Conservation (phyloP, 2,329 filamentous ascomycete genomes). For the Aspergillus aculeatus region DNA sequence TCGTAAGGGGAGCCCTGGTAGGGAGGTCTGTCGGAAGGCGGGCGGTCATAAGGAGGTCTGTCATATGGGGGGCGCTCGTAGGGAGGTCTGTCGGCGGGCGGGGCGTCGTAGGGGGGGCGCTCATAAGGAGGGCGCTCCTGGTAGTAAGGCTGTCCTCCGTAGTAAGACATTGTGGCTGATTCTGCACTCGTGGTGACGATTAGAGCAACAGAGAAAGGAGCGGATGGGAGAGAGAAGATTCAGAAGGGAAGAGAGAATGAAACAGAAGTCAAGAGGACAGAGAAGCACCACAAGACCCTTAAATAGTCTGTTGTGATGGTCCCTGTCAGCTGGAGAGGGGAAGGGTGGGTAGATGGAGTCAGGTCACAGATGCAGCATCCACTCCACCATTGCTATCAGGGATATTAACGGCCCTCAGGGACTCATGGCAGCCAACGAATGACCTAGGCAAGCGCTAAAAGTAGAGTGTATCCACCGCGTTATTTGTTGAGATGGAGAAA, state of each 20-base stretch:
- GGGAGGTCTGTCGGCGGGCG: conserved; percentile 4
- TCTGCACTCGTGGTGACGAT: background rate
- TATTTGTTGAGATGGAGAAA: conserved; percentile 16
- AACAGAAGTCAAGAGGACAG: background rate
- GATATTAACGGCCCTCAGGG: background rate
- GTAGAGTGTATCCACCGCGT: conserved; percentile 15
- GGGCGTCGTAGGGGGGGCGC: conserved; percentile 5
- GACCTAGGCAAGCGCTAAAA: conserved; percentile 9
- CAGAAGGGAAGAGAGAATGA: conserved; percentile 3
- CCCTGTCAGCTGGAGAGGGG: conserved; percentile 7
- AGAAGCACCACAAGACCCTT: background rate
- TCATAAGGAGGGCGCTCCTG: conserved; percentile 14
- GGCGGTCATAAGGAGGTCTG: conserved; percentile 10
- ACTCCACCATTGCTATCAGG: background rate
- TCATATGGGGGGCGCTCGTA: conserved; percentile 17
- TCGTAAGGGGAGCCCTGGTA: conserved; percentile 25
- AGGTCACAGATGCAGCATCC: conserved; percentile 5
- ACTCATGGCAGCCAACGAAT: background rate
- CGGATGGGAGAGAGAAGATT: background rate
- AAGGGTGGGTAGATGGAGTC: background rate
- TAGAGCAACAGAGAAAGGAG: background rate
- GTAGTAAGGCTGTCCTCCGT: conserved; percentile 14
- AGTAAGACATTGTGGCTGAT: conserved; percentile 18
- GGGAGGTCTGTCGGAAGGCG: conserved; percentile 12
- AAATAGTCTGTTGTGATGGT: background rate